Conservation (phyloP, 495 filamentous ascomycete species). For the Daldinia grandis region DNA sequence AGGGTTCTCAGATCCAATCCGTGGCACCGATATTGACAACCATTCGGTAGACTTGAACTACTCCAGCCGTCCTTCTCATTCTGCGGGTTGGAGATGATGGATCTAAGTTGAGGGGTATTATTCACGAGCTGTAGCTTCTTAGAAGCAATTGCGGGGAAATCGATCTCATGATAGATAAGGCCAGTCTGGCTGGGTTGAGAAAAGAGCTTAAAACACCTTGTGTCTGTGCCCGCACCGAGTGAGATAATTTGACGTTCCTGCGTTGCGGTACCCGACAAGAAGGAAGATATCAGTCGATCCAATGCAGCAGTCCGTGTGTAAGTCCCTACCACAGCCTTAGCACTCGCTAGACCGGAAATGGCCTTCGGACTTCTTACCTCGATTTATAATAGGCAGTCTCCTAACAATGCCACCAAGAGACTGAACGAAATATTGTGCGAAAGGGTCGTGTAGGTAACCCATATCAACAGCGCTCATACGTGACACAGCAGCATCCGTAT, state of each 20-base stretch:
- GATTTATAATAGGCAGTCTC: constrained; percentile 88
- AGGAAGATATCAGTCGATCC: constrained; percentile 77
- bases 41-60: constrained; percentile 39
- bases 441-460: constrained; percentile 88
- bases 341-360: constrained; percentile 28
- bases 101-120: constrained; percentile 40
- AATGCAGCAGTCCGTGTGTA: constrained; percentile 91
- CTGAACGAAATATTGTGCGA: constrained; percentile 71
- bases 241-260: constrained; percentile 84
- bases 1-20: constrained; percentile 81
- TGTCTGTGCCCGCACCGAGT: constrained; percentile 93
- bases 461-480: constrained; percentile 85
- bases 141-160: constrained; percentile 78
- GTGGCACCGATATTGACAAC: constrained; percentile 73
- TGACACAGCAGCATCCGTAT: constrained; percentile 89
- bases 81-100: constrained; percentile 42
- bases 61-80: constrained; percentile 39
- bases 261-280: constrained; percentile 61
- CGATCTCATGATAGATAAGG: constrained; percentile 89
- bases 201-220: constrained; percentile 78
- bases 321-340: constrained; percentile 68
- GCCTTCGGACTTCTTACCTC: constrained; percentile 66
- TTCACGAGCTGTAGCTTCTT: constrained; percentile 62
- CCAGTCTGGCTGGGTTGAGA: constrained; percentile 41
- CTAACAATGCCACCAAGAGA: constrained; percentile 51